Base-by-base conservation (phyloP, 129 eudicot genomes). In the Escallonia rubra region DNA sequence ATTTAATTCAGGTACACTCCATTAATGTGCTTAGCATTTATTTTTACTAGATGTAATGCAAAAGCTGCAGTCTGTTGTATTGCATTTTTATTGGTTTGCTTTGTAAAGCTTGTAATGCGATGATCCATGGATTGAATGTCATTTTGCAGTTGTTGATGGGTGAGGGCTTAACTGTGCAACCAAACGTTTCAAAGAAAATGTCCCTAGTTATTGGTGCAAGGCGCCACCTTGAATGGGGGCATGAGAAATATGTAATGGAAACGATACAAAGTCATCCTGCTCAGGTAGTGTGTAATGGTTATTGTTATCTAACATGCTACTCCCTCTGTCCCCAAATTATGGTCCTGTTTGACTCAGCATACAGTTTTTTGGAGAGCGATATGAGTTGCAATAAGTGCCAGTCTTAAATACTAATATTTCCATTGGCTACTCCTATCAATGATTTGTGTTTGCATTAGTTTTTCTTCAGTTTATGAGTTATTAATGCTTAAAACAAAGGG, bases 141-240 rank as follows among this genome's bases (percentile, higher is more conserved):
- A 34, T 12, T 57, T 68, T 38, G 61, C 87, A 92, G 98, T 68
- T 81, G 58, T 57, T 92, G 80, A 64, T 80, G 79, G 93, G 96
- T 42, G 98, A 92, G 78, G 91, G 82, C 76, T 62, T 80, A 69
- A 80, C 70, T 71, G 65, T 59, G 46, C 86, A 67, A 59, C 81
- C 71, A 53, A 82, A 80, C 45, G 68, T 80, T 71, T 84, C 96
- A 44, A 89, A 68, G 71, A 92, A 79, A 75, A 92, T 92, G 96
- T 76, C 79, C 5, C 72, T 92, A 77, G 78, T 89, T 52, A 73
- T 86, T 66, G 96, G 98, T 76, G 95, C 98, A 11, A 82, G 96
- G 71, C 85, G 91, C 41, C 96, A 92, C 82, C 79, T 92, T 74
- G 98, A 92, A 63, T 92, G 85, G 91, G 98, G 98, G 9, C 98